These are phyloP conservation scores for Pachysandra terminalis DNA, from an alignment of 164 flowering plant species.

Conservation along the genomic window DNA sequence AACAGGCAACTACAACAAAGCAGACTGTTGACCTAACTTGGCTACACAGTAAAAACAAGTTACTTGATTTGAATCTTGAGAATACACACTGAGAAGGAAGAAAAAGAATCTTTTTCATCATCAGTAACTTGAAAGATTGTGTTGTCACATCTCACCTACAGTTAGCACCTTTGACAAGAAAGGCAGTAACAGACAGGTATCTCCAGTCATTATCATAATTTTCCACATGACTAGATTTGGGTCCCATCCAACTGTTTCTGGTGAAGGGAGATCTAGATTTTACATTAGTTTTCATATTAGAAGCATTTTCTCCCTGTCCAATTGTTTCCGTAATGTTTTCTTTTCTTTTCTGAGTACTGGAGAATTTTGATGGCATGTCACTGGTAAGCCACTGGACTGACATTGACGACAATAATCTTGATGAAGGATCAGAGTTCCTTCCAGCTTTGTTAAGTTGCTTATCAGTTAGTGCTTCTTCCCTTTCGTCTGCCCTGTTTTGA, in stretches of 20 bases:
- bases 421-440: conserved; percentile 15
- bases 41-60: background rate
- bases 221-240: conserved; percentile 25
- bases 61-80: background rate
- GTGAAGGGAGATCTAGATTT: conserved; percentile 10
- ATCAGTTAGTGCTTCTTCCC: conserved; percentile 19
- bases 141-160: conserved; percentile 46
- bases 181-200: conserved; percentile 91
- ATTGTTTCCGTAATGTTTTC: conserved; percentile 15
- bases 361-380: conserved; percentile 77
- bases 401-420: conserved; percentile 36
- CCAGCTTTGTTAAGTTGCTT: conserved; percentile 14
- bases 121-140: background rate
- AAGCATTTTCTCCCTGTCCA: conserved; percentile 14
- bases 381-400: conserved; percentile 94
- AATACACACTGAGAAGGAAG: background rate
- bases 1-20: conserved; percentile 84
- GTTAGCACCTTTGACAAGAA: conserved; percentile 62
- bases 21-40: conserved; percentile 69
- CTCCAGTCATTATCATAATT: conserved; percentile 89
- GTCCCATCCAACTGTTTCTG: conserved; percentile 17
- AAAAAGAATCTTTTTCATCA: background rate
- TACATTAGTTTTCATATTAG: conserved; percentile 15
- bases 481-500: conserved; percentile 26
- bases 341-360: conserved; percentile 26